A percentile compares a stretch with the other conserved stretches of the same genome.
Conservation (phyloP, 2,329 filamentous ascomycete genomes). For the Diplodia sapinea region DNA sequence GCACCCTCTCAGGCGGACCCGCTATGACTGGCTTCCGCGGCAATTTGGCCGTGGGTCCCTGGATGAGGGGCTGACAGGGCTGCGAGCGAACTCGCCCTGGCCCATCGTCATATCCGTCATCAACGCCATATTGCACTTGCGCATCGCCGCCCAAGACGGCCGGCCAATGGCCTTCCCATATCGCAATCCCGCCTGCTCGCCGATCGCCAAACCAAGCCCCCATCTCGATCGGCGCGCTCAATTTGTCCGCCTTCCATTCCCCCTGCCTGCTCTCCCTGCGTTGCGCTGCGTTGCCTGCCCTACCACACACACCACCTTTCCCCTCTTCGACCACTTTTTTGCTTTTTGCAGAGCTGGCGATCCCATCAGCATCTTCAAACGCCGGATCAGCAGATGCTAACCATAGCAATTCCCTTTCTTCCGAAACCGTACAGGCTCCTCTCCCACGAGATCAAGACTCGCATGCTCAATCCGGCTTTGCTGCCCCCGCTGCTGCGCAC, state of each 20-base stretch:
- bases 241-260: background rate
- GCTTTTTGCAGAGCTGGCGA: background rate
- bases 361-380: conserved; percentile 9
- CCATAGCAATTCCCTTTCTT: conserved; percentile 5
- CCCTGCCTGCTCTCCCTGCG: background rate
- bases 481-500: conserved; percentile 63
- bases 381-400: conserved; percentile 8
- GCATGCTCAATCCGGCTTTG: conserved; percentile 51
- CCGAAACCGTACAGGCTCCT: conserved; percentile 48
- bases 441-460: conserved; percentile 52
- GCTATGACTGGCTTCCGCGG: background rate
- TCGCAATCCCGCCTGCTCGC: background rate
- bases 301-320: conserved; percentile 3
- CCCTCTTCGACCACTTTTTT: background rate
- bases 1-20: no score
- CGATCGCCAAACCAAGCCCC: conserved; percentile 15
- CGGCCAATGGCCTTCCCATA: background rate
- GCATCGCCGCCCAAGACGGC: conserved; percentile 12
- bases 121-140: conserved; percentile 1
- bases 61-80: conserved; percentile 14
- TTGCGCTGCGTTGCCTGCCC: conserved; percentile 10
- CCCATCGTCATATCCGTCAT: conserved; percentile 27
- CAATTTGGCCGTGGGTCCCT: background rate
- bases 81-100: conserved; percentile 7
- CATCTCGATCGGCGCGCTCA: conserved; percentile 19